phyloP scores from a whole-genome alignment of 805 yeast genomes.

The Pichia rugopelliculosa region DNA sequence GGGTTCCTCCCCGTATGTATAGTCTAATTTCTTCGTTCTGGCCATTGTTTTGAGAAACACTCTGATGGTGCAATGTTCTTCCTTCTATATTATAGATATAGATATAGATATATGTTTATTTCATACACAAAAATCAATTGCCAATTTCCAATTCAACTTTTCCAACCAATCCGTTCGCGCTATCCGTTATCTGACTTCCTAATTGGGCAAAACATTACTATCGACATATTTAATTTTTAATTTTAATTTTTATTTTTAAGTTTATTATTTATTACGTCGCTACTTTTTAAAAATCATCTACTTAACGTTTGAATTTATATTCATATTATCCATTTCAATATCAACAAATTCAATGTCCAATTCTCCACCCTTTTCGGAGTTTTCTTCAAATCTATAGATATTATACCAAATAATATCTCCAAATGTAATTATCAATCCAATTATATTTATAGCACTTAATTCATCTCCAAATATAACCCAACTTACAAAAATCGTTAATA shows the following conservation, averaged over 20 bases:
- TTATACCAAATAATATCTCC: constrained; percentile 81
- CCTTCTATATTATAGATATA: too few relatives aligned
- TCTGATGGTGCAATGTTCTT: too few relatives aligned
- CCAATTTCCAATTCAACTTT: too few relatives aligned
- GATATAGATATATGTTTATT: too few relatives aligned
- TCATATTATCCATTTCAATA: constrained; percentile 13
- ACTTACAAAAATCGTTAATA: constrained; percentile 66
- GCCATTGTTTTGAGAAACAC: too few relatives aligned
- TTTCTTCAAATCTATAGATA: constrained; percentile 43
- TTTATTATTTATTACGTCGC: too few relatives aligned
- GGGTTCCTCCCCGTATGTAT: constrained; percentile 7
- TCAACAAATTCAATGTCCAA: constrained; percentile 15
- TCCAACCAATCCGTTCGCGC: not conserved
- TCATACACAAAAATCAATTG: too few relatives aligned
- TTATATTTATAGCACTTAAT: constrained; percentile 55
- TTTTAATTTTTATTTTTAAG: too few relatives aligned
- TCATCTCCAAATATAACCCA: constrained; percentile 71
- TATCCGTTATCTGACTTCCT: not conserved
- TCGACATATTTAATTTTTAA: too few relatives aligned
- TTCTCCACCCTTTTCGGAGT: not conserved
- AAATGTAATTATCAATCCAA: constrained; percentile 72
- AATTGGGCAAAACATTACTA: not conserved
- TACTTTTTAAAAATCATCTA: not conserved
- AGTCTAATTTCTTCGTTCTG: constrained; percentile 1
- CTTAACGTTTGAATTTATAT: not conserved